Base-by-base conservation (phyloP, 345 rosid species). In the Brassica cretica region DNA sequence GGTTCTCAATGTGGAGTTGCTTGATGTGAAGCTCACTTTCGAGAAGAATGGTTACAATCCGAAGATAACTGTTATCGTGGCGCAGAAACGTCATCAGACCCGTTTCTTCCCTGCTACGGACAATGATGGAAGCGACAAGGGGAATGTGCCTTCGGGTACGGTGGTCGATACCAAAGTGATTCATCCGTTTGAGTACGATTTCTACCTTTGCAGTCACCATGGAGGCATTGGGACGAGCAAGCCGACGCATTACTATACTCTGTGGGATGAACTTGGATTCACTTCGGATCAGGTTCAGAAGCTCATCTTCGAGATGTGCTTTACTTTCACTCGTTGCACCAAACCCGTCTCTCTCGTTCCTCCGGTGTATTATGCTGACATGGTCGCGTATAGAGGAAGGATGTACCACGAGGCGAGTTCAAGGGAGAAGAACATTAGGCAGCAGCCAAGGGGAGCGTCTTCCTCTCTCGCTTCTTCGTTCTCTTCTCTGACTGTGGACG, bases 201-300 rank as follows among this genome's bases (percentile, higher is more conserved):
- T 93, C 74, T 93, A 89, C 75, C 86, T 91, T 5, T 90, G 87
- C 62, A 90, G 97, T 84, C 97, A 91, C 83, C 86, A 81, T 4
- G 97, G 97, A 64, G 84, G 93, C 67, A 76, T 89, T 0, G 96
- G 98, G 12, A 93, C 96, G 10, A 91, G 96, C 88, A 93, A 91
- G 83, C 96, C 98, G 0, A 89, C 93, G 0, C 98, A 91, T 66
- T 93, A 93, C 65, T 85, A 90, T 27, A 88, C 85, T 16, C 80
- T 93, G 2, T 90, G 91, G 93, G 96, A 93, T 39, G 96, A 91
- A 62, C 83, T 91, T 8, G 77, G 78, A 3, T 88, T 91, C 70
- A 66, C 85, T 5, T 90, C 98, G 0, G 96, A 94, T 58, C 76
- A 83, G 19, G 66, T 90, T 77, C 93, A 94, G 80, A 80, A 86